phyloP scores from a whole-genome alignment of 345 rosid genomes.

The Litchi chinensis region DNA sequence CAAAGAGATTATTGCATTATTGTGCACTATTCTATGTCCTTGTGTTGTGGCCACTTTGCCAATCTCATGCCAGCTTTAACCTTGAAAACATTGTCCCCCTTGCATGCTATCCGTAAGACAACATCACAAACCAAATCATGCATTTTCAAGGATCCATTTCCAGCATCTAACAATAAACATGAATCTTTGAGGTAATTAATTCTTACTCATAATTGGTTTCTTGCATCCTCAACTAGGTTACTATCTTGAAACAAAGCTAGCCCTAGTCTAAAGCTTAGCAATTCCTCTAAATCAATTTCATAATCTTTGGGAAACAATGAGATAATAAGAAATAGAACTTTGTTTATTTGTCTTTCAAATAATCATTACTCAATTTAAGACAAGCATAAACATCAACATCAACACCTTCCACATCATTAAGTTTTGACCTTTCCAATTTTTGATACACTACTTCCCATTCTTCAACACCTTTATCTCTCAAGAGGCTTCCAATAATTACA shows the following conservation, averaged over 20 bases:
- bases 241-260: not conserved
- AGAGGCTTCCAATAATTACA: not conserved
- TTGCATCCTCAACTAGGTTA: not conserved
- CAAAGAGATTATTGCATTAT: no score
- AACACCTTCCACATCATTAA: not conserved
- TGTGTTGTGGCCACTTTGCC: no score
- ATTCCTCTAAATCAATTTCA: not conserved
- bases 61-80: no score
- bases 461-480: not conserved
- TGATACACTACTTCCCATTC: not conserved
- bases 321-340: not conserved
- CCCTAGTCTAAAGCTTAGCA: not conserved
- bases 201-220: not conserved
- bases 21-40: no score
- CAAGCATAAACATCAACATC: not conserved
- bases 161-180: not conserved
- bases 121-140: constrained; percentile 7
- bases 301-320: not conserved
- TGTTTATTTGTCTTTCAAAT: not conserved
- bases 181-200: not conserved
- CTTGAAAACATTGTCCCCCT: no score
- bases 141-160: constrained; percentile 11
- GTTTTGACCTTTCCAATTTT: constrained; percentile 9
- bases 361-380: constrained; percentile 2
- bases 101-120: no score